Evolutionary conservation across 2,329 filamentous ascomycete genomes (phyloP).

Genomic region (Seiridium unicorne): DNA sequence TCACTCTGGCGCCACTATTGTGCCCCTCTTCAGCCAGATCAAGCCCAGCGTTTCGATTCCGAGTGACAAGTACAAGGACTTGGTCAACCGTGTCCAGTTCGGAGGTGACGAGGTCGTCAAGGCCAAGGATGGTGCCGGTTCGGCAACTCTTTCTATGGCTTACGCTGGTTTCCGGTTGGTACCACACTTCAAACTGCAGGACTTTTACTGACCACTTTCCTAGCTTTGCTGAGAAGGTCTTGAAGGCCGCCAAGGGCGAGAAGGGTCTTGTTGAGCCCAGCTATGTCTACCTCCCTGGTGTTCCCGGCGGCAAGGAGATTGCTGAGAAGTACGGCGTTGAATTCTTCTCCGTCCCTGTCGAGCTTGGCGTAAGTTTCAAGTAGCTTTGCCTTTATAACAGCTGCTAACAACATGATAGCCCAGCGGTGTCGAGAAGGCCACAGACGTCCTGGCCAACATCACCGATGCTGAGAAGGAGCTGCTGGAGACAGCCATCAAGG

Average conservation of each 20-base stretch:
- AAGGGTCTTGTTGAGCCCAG: conserved; percentile 92
- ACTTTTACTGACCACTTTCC: not conserved
- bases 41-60: conserved; percentile 79
- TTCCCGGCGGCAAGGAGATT: conserved; percentile 83
- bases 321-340: conserved; percentile 80
- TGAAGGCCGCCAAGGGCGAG: conserved; percentile 85
- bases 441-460: conserved; percentile 73
- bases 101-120: conserved; percentile 96
- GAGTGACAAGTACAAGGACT: conserved; percentile 82
- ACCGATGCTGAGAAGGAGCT: conserved; percentile 89
- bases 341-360: conserved; percentile 94
- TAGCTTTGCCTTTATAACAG: not conserved
- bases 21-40: conserved; percentile 93
- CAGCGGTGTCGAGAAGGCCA: conserved; percentile 81
- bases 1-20: conserved; percentile 97
- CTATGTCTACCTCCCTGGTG: conserved; percentile 91
- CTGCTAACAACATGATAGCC: conserved; percentile 48
- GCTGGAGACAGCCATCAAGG: conserved; percentile 71
- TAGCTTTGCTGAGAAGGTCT: conserved; percentile 90
- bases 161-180: conserved; percentile 88
- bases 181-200: not conserved
- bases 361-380: conserved; percentile 75
- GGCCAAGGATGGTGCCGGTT: conserved; percentile 89
- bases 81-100: conserved; percentile 95
- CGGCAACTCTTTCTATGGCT: conserved; percentile 91